A percentile compares a stretch with the other conserved stretches of the same genome.
These are phyloP conservation scores for Auricularia auricula-judae DNA, from an alignment of 768 basidiomycete species.

Conservation along the genomic window DNA sequence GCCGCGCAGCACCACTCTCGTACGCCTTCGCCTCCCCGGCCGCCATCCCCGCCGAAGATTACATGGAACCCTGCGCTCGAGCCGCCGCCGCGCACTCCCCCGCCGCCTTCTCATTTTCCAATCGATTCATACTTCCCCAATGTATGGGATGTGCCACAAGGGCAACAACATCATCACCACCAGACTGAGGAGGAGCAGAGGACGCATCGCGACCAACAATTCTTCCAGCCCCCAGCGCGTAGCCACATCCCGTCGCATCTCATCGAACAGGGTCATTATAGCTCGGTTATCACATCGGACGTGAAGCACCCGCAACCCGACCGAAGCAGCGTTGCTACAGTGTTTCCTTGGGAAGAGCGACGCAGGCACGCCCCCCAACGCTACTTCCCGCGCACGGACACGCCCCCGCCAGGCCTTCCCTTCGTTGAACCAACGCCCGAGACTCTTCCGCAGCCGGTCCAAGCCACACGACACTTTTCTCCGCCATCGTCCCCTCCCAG, in stretches of 20 bases:
- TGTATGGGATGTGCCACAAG: constrained; percentile 64
- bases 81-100: constrained; percentile 59
- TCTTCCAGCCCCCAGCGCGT: constrained; percentile 52
- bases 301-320: constrained; percentile 36
- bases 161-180: constrained; percentile 21
- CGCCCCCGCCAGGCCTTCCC: constrained; percentile 32
- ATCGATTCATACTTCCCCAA: constrained; percentile 71
- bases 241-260: constrained; percentile 56
- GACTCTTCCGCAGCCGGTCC: constrained; percentile 19
- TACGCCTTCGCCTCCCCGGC: constrained; percentile 23
- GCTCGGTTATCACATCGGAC: constrained; percentile 30
- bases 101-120: constrained; percentile 50
- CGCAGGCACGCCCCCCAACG: constrained; percentile 56
- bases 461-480: constrained; percentile 13
- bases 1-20: constrained; percentile 11
- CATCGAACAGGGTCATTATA: constrained; percentile 66
- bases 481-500: constrained; percentile 1
- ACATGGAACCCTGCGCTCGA: constrained; percentile 76
- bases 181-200: constrained; percentile 12
- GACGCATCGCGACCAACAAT: constrained; percentile 23
- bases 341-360: constrained; percentile 95
- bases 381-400: constrained; percentile 59
- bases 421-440: constrained; percentile 6
- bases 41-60: constrained; percentile 51
- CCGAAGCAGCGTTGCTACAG: constrained; percentile 52